A percentile compares a stretch with the other conserved stretches of the same genome.
Evolutionary conservation across 2,329 filamentous ascomycete genomes (phyloP).

Genomic region (Botryosphaeria agaves): DNA sequence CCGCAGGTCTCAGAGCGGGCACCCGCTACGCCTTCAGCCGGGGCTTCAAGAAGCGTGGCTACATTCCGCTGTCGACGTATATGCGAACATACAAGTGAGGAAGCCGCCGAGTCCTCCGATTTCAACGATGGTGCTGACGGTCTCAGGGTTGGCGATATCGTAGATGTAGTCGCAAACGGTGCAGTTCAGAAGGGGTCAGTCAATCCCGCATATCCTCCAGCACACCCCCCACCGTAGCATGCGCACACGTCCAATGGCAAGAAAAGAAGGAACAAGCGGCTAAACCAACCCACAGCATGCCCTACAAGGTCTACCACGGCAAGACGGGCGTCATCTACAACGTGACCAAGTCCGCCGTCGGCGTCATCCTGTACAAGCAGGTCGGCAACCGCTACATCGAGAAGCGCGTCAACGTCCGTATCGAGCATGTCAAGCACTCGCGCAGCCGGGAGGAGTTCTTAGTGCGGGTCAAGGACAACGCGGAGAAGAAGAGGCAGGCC

Average conservation of each 20-base stretch:
- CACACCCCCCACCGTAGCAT: slow-evolving; percentile 4
- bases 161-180: slow-evolving; percentile 98
- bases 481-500: slow-evolving; percentile 78
- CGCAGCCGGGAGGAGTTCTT: slow-evolving; percentile 96
- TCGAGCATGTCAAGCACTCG: slow-evolving; percentile 92
- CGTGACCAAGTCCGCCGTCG: slow-evolving; percentile 94
- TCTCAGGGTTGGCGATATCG: slow-evolving; percentile 82
- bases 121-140: slow-evolving; percentile 5
- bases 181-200: slow-evolving; percentile 93
- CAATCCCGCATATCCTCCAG: slow-evolving; percentile 2
- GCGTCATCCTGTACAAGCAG: slow-evolving; percentile 99
- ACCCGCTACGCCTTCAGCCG: slow-evolving; percentile 72
- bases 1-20: slow-evolving; percentile 26
- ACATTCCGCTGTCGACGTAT: slow-evolving; percentile 89
- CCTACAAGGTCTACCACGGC: slow-evolving; percentile 98
- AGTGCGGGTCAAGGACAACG: slow-evolving; percentile 91
- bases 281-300: slow-evolving; percentile 49
- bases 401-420: slow-evolving; percentile 98
- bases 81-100: slow-evolving; percentile 79
- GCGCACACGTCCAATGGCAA: background rate
- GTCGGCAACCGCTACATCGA: slow-evolving; percentile 99
- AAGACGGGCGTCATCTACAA: slow-evolving; percentile 66
- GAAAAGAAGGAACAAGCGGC: background rate
- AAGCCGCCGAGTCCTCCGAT: slow-evolving; percentile 1
- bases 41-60: slow-evolving; percentile 87